Base-by-base conservation (phyloP, 768 basidiomycete species). In the Favolaschia claudopus region DNA sequence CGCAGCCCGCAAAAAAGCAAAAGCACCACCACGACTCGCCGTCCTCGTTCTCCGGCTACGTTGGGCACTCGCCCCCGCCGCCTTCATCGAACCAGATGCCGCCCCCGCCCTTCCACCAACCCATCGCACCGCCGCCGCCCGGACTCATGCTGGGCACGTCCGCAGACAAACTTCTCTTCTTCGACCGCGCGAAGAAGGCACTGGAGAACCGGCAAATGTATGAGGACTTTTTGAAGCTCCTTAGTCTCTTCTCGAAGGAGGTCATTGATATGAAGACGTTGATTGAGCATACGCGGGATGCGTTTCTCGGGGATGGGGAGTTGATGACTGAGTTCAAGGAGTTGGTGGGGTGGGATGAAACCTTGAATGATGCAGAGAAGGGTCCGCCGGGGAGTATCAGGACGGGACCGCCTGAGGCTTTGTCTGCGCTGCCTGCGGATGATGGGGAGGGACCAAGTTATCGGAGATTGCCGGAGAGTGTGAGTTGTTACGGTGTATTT, bases 391-490 rank as follows among this genome's bases (percentile, higher is more conserved):
- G 91, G 33, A 91, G 91, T 67, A 85, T 92, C 64, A 80, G 91
- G 58, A 92, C 85, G 2, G 85, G 87, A 0, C 87, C 89, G 22
- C 88, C 91, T 1, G 92, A 93, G 50, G 85, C 90, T 1, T 80
- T 92, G 43, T 85, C 89, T 37, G 90, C 95, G 13, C 81, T 88
- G 49, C 91, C 92, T 25, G 87, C 88, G 22, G 94, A 88, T 65
- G 92, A 89, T 75, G 92, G 85, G 48, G 91, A 92, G 68, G 96
- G 97, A 1, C 95, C 96, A 3, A 97, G 96, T 73, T 99, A 99
- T 77, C 84, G 96, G 64, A 87, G 85, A 71, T 79, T 98, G 34
- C 95, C 95, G 19, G 88, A 89, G 47, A 90, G 87, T 69, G 96
- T 97, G 71, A 79, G 95, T 85, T 38, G 12, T 36, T 47, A 36